Evolutionary conservation across 2,329 filamentous ascomycete species (phyloP), one percentile per base, ranked within the genome.

Genomic region (Colletotrichum cereale): DNA sequence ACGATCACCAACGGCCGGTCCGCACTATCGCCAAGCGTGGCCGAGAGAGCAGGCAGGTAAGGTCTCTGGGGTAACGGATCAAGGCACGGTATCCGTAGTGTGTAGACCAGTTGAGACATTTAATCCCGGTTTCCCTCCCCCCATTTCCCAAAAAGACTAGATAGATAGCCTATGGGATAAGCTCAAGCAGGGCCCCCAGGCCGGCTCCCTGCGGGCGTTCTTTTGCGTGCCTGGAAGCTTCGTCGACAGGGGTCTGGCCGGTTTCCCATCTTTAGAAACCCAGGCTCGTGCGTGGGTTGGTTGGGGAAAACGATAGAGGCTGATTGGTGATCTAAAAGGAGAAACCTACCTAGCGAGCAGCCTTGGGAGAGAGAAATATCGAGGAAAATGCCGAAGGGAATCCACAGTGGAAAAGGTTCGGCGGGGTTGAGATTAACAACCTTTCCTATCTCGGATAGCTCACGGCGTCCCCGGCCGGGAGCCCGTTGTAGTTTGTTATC

Each of bases 401-500:
- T 42, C 61, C 61, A 63, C 48, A 56, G n/a, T 18, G 21, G 29
- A 18, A 47, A 55, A 26, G 14, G 40, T 31, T 60, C 52, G 52
- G 68, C 52, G 68, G 65, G 52, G 44, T 42, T n/a, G 24, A 38
- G 29, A 24, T 55, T 29, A 47, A 26, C 11, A 31, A 57, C 68
- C 64, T 67, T 67, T 53, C 69, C 58, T 31, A n/a, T 60, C 29
- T 26, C 7, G 58, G 58, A 24, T 55, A 63, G 61, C 61, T 53
- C 61, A 11, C 61, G 61, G 61, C 48, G 11, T 42, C 47, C 61
- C 61, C 61, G 61, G 48, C 53, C 34, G 31, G 53, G n/a, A 14
- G 24, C 11, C 53, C 53, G 53, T 6, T 56, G 11, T 12, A 5
- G 18, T 36, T n/a, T 5, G 21, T 24, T 4, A 24, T 36, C 52